phyloP scores from a whole-genome alignment of 805 yeast genomes.

The Kuraishia molischiana region DNA sequence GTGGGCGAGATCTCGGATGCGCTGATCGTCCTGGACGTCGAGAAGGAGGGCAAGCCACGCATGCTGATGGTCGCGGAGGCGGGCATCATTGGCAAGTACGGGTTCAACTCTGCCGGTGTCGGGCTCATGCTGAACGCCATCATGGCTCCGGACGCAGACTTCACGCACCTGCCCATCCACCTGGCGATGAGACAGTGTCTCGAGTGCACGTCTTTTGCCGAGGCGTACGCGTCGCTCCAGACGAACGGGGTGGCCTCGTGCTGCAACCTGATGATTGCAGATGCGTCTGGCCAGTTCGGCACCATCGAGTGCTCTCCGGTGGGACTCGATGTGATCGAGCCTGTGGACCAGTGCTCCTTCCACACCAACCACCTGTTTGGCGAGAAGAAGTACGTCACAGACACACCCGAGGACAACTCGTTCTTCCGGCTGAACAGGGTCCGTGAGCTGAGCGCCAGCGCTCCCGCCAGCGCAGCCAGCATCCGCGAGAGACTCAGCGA shows the following conservation, averaged over 20 bases:
- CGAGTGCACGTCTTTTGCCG: slow-evolving; percentile 14
- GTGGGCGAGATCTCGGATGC: slow-evolving; percentile 14
- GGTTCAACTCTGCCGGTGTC: slow-evolving; percentile 21
- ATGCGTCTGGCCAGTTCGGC: slow-evolving; percentile 8
- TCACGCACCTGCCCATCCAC: slow-evolving; percentile 24
- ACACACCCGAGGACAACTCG: slow-evolving; percentile 10
- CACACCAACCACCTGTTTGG: slow-evolving; percentile 15
- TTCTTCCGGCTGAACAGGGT: slow-evolving; percentile 8
- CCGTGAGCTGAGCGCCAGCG: slow-evolving; percentile 7
- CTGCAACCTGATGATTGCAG: slow-evolving; percentile 13
- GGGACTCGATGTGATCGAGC: slow-evolving; percentile 8
- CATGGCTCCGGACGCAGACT: slow-evolving; percentile 6
- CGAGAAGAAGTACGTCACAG: slow-evolving; percentile 3
- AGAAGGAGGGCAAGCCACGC: slow-evolving; percentile 14
- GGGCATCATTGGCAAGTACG: slow-evolving; percentile 25
- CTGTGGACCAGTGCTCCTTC: slow-evolving; percentile 7
- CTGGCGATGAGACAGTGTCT: slow-evolving; percentile 23
- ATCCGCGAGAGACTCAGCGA: slow-evolving; percentile 13
- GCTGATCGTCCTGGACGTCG: slow-evolving; percentile 17
- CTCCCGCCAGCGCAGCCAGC: slow-evolving; percentile 9
- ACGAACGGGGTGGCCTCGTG: slow-evolving; percentile 13
- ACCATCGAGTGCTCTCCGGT: slow-evolving; percentile 14
- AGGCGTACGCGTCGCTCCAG: slow-evolving; percentile 7
- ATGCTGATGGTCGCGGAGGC: slow-evolving; percentile 22
- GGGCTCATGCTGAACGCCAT: slow-evolving; percentile 23